Conservation (phyloP, 768 basidiomycete genomes). For the Pleurotus eryngii region DNA sequence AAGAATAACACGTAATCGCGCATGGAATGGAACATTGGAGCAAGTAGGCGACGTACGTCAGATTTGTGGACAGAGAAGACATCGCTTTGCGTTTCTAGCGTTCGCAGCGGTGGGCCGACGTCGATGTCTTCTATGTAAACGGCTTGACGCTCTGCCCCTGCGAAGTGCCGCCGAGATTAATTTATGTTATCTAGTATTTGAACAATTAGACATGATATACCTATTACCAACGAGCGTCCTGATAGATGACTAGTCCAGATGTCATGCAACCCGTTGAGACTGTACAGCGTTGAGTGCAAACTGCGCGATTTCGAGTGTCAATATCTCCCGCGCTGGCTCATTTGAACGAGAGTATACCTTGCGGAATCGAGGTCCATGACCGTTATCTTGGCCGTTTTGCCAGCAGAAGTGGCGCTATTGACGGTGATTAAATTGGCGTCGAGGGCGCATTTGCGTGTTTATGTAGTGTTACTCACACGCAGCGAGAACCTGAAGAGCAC, state of each 20-base stretch:
- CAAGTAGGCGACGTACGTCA: slow-evolving; percentile 31
- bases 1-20: background rate
- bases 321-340: too few relatives aligned
- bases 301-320: background rate
- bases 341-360: slow-evolving; percentile 25
- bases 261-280: slow-evolving; percentile 43
- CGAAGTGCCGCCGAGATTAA: background rate
- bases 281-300: slow-evolving; percentile 32
- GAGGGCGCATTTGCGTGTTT: background rate
- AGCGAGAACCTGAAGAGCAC: slow-evolving; percentile 38
- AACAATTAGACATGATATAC: slow-evolving; percentile 24
- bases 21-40: background rate
- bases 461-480: slow-evolving; percentile 38
- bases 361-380: slow-evolving; percentile 39
- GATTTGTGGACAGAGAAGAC: slow-evolving; percentile 58
- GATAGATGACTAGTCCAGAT: slow-evolving; percentile 54
- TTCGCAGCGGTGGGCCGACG: slow-evolving; percentile 25
- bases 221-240: slow-evolving; percentile 48
- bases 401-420: slow-evolving; percentile 54
- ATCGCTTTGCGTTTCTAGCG: slow-evolving; percentile 55
- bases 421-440: background rate
- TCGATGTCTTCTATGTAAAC: slow-evolving; percentile 53
- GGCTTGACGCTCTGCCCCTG: slow-evolving; percentile 54
- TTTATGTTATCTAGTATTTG: too few relatives aligned
- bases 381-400: slow-evolving; percentile 47